Evolutionary conservation across 768 basidiomycete genomes (phyloP).

Genomic region (Nidularia sp.): DNA sequence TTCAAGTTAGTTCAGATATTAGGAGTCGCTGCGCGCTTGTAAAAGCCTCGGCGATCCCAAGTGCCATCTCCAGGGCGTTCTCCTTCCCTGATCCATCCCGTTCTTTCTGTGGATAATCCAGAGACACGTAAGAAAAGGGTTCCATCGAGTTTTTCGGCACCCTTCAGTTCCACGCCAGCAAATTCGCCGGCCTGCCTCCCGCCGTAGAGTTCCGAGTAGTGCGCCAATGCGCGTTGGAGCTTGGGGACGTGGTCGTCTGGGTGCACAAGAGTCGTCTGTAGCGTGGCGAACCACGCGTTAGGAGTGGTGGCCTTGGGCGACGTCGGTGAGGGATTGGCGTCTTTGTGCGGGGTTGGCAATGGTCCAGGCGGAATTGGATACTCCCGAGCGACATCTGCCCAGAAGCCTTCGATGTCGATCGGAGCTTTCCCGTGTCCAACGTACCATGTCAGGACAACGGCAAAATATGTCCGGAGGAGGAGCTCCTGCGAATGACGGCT

Average conservation of each 20-base stretch:
- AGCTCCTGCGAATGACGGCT: constrained; percentile 38
- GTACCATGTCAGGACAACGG: constrained; percentile 47
- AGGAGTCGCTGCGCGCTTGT: no score
- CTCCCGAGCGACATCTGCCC: constrained; percentile 4
- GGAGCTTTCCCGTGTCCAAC: constrained; percentile 51
- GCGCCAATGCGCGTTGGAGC: constrained; percentile 44
- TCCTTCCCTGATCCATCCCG: constrained; percentile 34
- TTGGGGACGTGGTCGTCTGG: constrained; percentile 51
- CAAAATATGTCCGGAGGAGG: constrained; percentile 59
- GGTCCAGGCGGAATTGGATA: constrained; percentile 8
- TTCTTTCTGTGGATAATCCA: constrained; percentile 41
- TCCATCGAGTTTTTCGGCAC: constrained; percentile 54
- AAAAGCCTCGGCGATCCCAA: no score
- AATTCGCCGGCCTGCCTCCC: constrained; percentile 19
- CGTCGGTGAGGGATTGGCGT: constrained; percentile 16
- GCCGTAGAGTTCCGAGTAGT: constrained; percentile 42
- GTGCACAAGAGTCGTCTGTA: constrained; percentile 49
- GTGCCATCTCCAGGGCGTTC: constrained; percentile 5
- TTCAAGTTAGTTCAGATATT: no score
- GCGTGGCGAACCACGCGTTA: constrained; percentile 57
- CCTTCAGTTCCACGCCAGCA: constrained; percentile 36
- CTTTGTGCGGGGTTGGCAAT: constrained; percentile 18
- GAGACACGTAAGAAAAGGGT: constrained; percentile 59
- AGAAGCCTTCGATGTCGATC: constrained; percentile 32
- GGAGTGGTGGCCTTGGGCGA: constrained; percentile 33